Conservation (phyloP, 2,329 filamentous ascomycete species). For the Clarireedia hainanense region DNA sequence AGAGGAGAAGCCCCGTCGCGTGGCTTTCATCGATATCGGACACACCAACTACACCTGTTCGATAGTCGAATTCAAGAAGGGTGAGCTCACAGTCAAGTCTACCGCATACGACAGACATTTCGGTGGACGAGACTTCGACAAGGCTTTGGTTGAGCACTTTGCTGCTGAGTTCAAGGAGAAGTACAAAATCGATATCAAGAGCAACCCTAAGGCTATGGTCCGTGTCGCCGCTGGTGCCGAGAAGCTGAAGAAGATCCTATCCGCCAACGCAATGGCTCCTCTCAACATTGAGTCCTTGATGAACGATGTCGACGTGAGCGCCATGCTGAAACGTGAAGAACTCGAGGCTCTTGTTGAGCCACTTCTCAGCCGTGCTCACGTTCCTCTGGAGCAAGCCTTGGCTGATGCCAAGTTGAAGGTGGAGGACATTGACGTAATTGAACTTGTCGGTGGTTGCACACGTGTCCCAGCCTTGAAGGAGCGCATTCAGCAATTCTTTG, state of each 20-base stretch:
- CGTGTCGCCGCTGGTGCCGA: conserved; percentile 84
- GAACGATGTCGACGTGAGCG: conserved; percentile 89
- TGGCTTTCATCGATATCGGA: conserved; percentile 89
- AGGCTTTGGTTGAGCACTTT: conserved; percentile 89
- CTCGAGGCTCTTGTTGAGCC: conserved; percentile 87
- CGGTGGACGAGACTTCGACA: conserved; percentile 95
- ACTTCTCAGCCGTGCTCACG: conserved; percentile 63
- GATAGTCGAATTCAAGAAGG: conserved; percentile 94
- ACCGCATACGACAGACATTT: conserved; percentile 94
- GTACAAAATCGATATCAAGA: conserved; percentile 92
- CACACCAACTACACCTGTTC: conserved; percentile 94
- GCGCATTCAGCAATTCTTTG: conserved; percentile 81
- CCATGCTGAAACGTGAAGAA: conserved; percentile 88
- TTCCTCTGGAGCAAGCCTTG: conserved; percentile 82
- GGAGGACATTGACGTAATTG: conserved; percentile 88
- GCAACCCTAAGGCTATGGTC: conserved; percentile 81
- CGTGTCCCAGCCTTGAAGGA: conserved; percentile 93
- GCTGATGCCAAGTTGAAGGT: conserved; percentile 85
- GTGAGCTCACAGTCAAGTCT: conserved; percentile 87
- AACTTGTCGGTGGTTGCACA: conserved; percentile 90
- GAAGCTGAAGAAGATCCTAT: conserved; percentile 97
- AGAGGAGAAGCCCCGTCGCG: conserved; percentile 87
- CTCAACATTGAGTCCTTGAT: conserved; percentile 97
- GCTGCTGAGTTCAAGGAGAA: conserved; percentile 94
- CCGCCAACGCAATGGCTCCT: conserved; percentile 85